Evolutionary conservation across 768 basidiomycete genomes (phyloP), one percentile per base, ranked within the genome.

Genomic region (Macrolepiota fuliginosa): DNA sequence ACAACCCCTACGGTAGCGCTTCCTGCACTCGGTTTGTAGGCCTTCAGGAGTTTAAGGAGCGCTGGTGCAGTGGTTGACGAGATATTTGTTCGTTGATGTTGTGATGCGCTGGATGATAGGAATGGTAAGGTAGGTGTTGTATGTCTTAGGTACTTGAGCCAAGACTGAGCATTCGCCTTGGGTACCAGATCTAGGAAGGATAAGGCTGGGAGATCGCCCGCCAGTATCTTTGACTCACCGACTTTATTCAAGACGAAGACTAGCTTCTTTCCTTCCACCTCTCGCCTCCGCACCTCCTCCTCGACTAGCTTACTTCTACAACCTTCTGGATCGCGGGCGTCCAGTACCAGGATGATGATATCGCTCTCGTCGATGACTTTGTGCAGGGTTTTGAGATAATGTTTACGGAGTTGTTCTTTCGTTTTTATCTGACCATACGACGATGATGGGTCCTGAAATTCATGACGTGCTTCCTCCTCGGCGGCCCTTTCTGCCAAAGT

Each of bases 221-320:
- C 22, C 42, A 54, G 24, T 58, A 36, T 37, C 32, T 47, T 59
- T 27, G 52, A 75, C 88, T 61, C 63, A 94, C 96, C 96, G 61
- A 97, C 91, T 77, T 99, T 98, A 74, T 98, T 98, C n/a, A 99
- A 72, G 2, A 98, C 93, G 57, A 94, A 93, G 1, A 99, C 87
- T 32, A 98, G 77, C 70, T 87, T 91, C 79, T 99, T 99, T 7
- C 95, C 92, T 64, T 96, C 92, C 24, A 78, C 79, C 70, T 96
- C 94, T 37, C 91, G 81, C 64, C 92, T 79, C 49, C 91, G 79
- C 0, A 97, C 94, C 71, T 97, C 96, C 69, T 96, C 93, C 72
- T 99, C 97, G 3, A 98, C 94, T 40, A 96, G 81, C 55, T 90
- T 81, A 74, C 94, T 96, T 65, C 96, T 76, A 45, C 94, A 96